Conservation (phyloP, 495 filamentous ascomycete genomes). For the Hamigera avellanea region DNA sequence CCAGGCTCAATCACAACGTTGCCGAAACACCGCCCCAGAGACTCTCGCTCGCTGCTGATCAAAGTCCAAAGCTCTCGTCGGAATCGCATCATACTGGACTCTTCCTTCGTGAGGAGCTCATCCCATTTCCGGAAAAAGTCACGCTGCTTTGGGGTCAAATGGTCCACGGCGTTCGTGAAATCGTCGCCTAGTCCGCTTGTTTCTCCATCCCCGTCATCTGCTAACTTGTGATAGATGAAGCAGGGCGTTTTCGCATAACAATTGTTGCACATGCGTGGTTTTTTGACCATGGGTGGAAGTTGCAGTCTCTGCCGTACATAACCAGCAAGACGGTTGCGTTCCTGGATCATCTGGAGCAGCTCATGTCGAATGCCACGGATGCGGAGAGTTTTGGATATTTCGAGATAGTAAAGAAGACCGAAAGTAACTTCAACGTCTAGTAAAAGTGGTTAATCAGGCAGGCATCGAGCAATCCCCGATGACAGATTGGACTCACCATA, state of each 20-base stretch:
- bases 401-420: slow-evolving; percentile 90
- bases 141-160: slow-evolving; percentile 59
- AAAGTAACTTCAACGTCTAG: slow-evolving; percentile 75
- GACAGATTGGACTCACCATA: slow-evolving; percentile 47
- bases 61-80: slow-evolving; percentile 91
- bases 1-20: slow-evolving; percentile 69
- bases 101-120: slow-evolving; percentile 82
- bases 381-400: slow-evolving; percentile 70
- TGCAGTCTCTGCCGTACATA: slow-evolving; percentile 70
- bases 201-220: slow-evolving; percentile 71
- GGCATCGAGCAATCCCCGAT: neutral
- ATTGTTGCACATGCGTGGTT: slow-evolving; percentile 58
- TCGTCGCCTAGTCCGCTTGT: slow-evolving; percentile 63
- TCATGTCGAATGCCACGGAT: slow-evolving; percentile 78
- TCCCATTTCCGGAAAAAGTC: slow-evolving; percentile 95
- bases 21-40: slow-evolving; percentile 66
- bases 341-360: slow-evolving; percentile 88
- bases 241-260: slow-evolving; percentile 86
- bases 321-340: slow-evolving; percentile 80
- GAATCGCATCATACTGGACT: slow-evolving; percentile 73
- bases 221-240: slow-evolving; percentile 89
- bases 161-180: slow-evolving; percentile 63
- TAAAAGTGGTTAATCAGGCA: neutral
- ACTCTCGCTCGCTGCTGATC: slow-evolving; percentile 78
- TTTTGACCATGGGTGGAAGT: slow-evolving; percentile 77